A percentile compares a stretch with the other conserved stretches of the same genome.
These are phyloP conservation scores for Biscogniauxia marginata DNA, from an alignment of 2,329 filamentous ascomycete species.

Conservation along the genomic window DNA sequence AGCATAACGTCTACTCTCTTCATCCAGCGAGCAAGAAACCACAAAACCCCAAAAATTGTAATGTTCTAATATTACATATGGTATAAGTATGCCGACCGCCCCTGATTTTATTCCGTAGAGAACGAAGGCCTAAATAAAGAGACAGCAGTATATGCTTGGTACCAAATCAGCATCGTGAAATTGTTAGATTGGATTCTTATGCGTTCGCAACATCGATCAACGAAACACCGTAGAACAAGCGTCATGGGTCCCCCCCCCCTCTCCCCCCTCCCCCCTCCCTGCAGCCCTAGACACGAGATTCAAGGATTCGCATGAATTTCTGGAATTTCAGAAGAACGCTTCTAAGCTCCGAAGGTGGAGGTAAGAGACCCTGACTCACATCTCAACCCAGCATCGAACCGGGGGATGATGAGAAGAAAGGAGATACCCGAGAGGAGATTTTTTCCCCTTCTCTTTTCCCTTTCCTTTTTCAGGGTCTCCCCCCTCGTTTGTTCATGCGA, in stretches of 20 bases:
- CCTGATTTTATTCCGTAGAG: too few relatives aligned
- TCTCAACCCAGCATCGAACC: neutral
- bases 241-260: too few relatives aligned
- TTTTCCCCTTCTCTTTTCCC: neutral
- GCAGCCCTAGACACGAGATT: neutral
- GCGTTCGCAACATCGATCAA: conserved; percentile 4
- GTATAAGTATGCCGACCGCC: too few relatives aligned
- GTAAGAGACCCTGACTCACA: neutral
- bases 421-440: neutral
- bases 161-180: too few relatives aligned
- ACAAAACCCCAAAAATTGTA: too few relatives aligned
- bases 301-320: conserved; percentile 18
- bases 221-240: neutral
- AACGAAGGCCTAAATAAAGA: too few relatives aligned
- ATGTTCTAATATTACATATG: too few relatives aligned
- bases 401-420: neutral
- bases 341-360: conserved; percentile 1
- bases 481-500: neutral
- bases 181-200: conserved; percentile 14
- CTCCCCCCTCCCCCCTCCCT: neutral
- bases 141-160: too few relatives aligned
- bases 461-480: neutral
- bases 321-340: conserved; percentile 17
- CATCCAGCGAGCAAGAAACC: too few relatives aligned
- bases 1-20: too few relatives aligned